Conservation (phyloP, 78 protist genomes). For the Isochrysis galbana region DNA sequence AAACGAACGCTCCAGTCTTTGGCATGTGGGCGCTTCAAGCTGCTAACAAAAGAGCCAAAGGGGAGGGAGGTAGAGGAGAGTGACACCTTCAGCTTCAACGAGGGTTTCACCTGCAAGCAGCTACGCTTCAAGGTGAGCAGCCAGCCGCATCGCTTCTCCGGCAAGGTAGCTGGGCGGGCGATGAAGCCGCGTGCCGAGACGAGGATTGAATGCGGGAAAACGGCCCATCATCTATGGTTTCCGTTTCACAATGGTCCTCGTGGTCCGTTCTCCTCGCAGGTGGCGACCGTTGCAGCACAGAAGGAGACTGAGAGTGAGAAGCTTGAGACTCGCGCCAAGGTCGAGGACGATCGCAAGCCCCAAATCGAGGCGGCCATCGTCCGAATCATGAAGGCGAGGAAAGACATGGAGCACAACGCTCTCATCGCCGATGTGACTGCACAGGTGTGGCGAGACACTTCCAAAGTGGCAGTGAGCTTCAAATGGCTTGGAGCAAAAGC, state of each 20-base stretch:
- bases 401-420: conserved; percentile 42
- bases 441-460: neutral
- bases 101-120: neutral
- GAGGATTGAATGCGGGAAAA: too few relatives aligned
- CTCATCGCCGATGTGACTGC: conserved; percentile 40
- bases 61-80: conserved; percentile 6
- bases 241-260: neutral
- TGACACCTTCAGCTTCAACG: neutral
- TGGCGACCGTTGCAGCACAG: conserved; percentile 18
- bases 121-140: conserved; percentile 43
- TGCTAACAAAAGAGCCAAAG: conserved; percentile 37
- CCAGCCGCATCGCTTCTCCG: neutral
- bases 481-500: too few relatives aligned
- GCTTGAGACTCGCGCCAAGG: conserved; percentile 14
- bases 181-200: too few relatives aligned
- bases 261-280: neutral
- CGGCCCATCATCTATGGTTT: too few relatives aligned
- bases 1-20: conserved; percentile 48
- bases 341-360: conserved; percentile 55
- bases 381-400: conserved; percentile 25
- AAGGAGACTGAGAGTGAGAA: conserved; percentile 34
- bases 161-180: too few relatives aligned
- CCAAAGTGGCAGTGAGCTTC: neutral
- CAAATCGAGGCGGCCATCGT: conserved; percentile 53
- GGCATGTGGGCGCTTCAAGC: conserved; percentile 10